Evolutionary conservation across 2,329 filamentous ascomycete genomes (phyloP).

Genomic region (Colletotrichum sp.): DNA sequence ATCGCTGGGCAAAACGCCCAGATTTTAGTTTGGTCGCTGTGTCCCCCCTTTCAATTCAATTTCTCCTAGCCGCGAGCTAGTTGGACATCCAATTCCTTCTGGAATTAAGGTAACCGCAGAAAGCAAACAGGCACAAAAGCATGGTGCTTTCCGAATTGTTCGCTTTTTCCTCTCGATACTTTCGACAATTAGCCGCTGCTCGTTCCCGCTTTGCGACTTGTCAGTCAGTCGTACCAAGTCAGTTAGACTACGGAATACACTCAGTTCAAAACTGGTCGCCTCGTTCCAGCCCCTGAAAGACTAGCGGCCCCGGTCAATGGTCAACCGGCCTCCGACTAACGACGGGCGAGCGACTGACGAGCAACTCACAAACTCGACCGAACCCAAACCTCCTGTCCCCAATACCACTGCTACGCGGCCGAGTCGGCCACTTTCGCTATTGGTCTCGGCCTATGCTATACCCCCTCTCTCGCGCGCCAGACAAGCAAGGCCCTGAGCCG

Average conservation of each 20-base stretch:
- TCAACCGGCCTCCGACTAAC: neutral
- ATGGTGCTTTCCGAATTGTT: neutral
- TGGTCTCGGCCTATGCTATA: slow-evolving; percentile 3
- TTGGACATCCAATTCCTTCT: neutral
- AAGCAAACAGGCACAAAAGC: neutral
- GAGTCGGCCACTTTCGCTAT: neutral
- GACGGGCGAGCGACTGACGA: neutral
- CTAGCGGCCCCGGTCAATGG: neutral
- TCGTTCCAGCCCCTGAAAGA: neutral
- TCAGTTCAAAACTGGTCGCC: neutral
- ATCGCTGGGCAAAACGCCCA: slow-evolving; percentile 11
- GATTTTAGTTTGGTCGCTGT: neutral
- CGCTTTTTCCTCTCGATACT: neutral
- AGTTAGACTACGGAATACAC: neutral
- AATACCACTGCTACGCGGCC: neutral
- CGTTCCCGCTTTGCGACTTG: neutral
- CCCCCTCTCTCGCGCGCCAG: neutral
- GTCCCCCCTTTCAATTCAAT: neutral
- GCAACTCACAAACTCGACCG: neutral
- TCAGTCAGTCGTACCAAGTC: neutral
- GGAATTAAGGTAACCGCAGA: neutral
- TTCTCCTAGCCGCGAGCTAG: neutral
- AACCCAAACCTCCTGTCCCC: neutral
- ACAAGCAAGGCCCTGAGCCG: neutral
- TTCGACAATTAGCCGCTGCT: neutral